Evolutionary conservation across 257 asterid species (phyloP).

Genomic region (Scutellaria baicalensis): DNA sequence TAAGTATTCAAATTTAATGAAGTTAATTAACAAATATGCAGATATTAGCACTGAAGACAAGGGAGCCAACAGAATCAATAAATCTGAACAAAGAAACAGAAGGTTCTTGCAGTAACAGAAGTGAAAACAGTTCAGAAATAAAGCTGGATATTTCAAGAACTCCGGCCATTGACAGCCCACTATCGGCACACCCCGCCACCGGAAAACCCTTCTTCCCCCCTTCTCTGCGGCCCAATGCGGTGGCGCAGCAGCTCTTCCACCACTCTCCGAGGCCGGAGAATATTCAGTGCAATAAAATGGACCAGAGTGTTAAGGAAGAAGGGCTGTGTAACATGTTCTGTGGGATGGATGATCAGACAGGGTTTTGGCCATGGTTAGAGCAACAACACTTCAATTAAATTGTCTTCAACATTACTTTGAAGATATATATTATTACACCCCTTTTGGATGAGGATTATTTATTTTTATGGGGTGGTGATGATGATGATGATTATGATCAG

Average conservation of each 20-base stretch:
- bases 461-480: not conserved
- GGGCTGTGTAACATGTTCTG: constrained; percentile 69
- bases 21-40: constrained; percentile 15
- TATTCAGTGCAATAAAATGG: constrained; percentile 37
- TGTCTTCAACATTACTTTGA: not conserved
- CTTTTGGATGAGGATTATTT: not conserved
- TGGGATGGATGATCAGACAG: constrained; percentile 84
- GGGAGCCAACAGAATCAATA: constrained; percentile 83
- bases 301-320: constrained; percentile 65
- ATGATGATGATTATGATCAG: no score
- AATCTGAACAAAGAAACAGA: constrained; percentile 94
- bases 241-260: constrained; percentile 46
- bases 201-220: constrained; percentile 51
- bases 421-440: not conserved
- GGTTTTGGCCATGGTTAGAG: constrained; percentile 97
- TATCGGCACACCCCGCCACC: constrained; percentile 17
- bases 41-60: constrained; percentile 73
- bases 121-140: constrained; percentile 83
- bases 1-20: no score
- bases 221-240: constrained; percentile 34
- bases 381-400: constrained; percentile 63
- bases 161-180: constrained; percentile 66
- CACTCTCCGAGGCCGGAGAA: constrained; percentile 35
- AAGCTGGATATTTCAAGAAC: constrained; percentile 68
- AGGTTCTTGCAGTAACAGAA: constrained; percentile 80